Evolutionary conservation across 2,329 filamentous ascomycete species (phyloP).

Genomic region (Alternaria dauci): DNA sequence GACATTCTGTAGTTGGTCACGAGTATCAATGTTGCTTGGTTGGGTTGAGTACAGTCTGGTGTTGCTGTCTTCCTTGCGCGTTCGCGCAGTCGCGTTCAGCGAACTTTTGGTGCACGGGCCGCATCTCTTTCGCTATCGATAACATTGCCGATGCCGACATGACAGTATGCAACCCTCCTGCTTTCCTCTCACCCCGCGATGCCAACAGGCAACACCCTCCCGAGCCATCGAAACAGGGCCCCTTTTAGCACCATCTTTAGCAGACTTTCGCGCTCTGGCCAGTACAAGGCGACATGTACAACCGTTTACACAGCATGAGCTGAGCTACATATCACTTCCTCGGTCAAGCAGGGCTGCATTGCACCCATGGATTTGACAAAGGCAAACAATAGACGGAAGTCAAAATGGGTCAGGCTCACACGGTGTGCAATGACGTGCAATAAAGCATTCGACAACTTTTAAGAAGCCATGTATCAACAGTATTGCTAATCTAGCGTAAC

Average conservation of each 20-base stretch:
- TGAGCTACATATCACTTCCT: not conserved
- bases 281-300: not conserved
- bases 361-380: not conserved
- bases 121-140: not conserved
- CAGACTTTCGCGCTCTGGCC: not conserved
- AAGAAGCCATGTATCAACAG: not conserved
- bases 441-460: not conserved
- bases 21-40: not conserved
- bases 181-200: not conserved
- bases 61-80: conserved; percentile 4
- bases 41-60: not conserved
- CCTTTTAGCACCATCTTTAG: not conserved
- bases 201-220: not conserved
- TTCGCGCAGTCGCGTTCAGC: conserved; percentile 13
- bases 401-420: not conserved
- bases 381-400: not conserved
- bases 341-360: not conserved
- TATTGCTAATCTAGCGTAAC: not conserved
- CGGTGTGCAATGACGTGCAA: not conserved
- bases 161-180: conserved; percentile 2
- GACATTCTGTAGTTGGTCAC: conserved; percentile 30
- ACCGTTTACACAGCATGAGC: not conserved
- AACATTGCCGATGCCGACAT: not conserved
- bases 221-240: not conserved
- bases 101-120: conserved; percentile 15